Evolutionary conservation across 73 alveolate species (phyloP).

Genomic region (Paramecium sonneborni): DNA sequence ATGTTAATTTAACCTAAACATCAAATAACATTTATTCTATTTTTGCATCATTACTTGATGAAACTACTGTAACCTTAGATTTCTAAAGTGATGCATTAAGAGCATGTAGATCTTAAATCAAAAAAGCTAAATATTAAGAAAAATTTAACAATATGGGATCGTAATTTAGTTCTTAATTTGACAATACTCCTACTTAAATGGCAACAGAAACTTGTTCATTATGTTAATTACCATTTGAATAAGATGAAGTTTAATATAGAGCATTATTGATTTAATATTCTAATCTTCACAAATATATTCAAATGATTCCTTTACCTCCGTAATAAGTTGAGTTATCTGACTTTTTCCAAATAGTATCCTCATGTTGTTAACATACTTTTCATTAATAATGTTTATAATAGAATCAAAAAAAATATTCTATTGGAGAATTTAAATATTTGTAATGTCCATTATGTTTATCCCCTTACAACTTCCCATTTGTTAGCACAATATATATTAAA

Average conservation of each 20-base stretch:
- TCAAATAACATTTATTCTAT: neutral
- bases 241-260: neutral
- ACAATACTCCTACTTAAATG: neutral
- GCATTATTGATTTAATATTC: neutral
- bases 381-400: neutral
- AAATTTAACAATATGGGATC: neutral
- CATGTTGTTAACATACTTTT: neutral
- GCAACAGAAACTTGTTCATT: neutral
- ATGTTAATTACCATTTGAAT: neutral
- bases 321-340: neutral
- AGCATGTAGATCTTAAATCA: neutral
- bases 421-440: neutral
- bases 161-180: neutral
- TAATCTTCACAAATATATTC: neutral
- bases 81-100: neutral
- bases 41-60: neutral
- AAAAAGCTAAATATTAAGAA: neutral
- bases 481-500: neutral
- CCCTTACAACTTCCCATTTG: neutral
- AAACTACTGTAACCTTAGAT: neutral
- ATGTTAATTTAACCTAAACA: neutral
- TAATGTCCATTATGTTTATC: neutral
- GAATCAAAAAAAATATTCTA: neutral
- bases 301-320: neutral
- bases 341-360: neutral